Base-by-base conservation (phyloP, 1,284 basidiomycete species). In the Cutaneotrichosporon daszewskae region DNA sequence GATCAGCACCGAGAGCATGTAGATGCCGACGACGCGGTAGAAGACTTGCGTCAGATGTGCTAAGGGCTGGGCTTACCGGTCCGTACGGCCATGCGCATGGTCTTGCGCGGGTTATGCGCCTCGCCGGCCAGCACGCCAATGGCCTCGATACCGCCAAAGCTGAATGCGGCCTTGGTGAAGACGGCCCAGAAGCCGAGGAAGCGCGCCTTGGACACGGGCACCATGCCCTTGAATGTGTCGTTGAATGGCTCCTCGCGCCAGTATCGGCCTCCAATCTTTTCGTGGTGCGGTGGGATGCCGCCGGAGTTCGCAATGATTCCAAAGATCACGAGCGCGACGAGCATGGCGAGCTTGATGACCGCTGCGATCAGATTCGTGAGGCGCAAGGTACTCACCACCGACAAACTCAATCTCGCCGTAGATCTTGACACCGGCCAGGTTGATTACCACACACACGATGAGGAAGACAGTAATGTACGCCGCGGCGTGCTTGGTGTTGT, bases 391-490 rank as follows among this genome's bases (percentile, higher is more conserved):
- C n/a, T 26, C 82, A 84, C 10, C 77, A 78, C 59, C 16, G 44
- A 40, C 40, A 49, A 53, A 53, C 31, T 49, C 47, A 14, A 32
- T 28, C 37, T 53, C 51, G 16, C 51, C 51, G 33, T 39, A 49
- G 35, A 27, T 32, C 1, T 25, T 13, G 13, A 46, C 41, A 13
- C 51, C 51, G 29, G 44, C 38, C 18, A 53, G 18, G 40, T 53
- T 49, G 33, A 49, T 33, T 53, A 69, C 70, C 20, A 88, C 68
- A 32, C 84, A 82, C 11, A 88, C 76, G 22, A 83, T 66, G 54
- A 87, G 72, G 57, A 80, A 84, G 50, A 90, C 74, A 0, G 81
- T 75, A 43, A 90, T 82, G 85, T 85, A 45, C 29, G 74, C 79
- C 9, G 81, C 81, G 49, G 80, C 79, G 62, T 77, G 85, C 53